Evolutionary conservation across 345 rosid genomes (phyloP).

Genomic region (Populus euphratica): DNA sequence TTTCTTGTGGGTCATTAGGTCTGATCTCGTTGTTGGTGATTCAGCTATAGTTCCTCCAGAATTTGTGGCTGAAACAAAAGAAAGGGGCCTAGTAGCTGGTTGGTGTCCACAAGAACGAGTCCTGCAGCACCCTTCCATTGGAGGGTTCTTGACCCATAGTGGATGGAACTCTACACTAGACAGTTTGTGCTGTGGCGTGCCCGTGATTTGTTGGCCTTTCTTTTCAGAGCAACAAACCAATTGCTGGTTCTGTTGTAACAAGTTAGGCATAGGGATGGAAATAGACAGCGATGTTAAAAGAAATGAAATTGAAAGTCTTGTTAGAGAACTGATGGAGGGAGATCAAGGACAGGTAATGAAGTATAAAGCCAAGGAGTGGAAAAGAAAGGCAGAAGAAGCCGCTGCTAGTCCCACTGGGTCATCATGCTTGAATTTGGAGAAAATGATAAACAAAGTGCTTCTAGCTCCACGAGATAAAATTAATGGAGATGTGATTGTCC

Average conservation of each 20-base stretch:
- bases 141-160: conserved; percentile 19
- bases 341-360: conserved; percentile 11
- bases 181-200: neutral
- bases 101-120: conserved; percentile 25
- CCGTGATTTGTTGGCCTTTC: conserved; percentile 21
- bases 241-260: conserved; percentile 3
- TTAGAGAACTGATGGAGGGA: conserved; percentile 23
- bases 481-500: too few species aligned
- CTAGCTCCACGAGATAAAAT: neutral
- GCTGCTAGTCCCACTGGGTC: conserved; percentile 1
- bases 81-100: conserved; percentile 1
- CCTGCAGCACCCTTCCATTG: conserved; percentile 13
- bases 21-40: conserved; percentile 11
- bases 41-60: conserved; percentile 15
- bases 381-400: conserved; percentile 6
- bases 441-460: conserved; percentile 9
- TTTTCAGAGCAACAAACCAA: conserved; percentile 21
- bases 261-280: conserved; percentile 20
- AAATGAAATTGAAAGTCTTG: conserved; percentile 13
- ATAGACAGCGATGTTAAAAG: conserved; percentile 5
- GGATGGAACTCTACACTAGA: conserved; percentile 17
- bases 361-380: conserved; percentile 15
- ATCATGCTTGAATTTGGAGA: conserved; percentile 12
- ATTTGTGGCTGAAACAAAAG: conserved; percentile 4
- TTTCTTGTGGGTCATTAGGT: conserved; percentile 28